Percentiles rank a stretch among this genome's conserved stretches.
These are phyloP conservation scores for Cystofilobasidium capitatum DNA, from an alignment of 768 basidiomycete species.

Conservation along the genomic window DNA sequence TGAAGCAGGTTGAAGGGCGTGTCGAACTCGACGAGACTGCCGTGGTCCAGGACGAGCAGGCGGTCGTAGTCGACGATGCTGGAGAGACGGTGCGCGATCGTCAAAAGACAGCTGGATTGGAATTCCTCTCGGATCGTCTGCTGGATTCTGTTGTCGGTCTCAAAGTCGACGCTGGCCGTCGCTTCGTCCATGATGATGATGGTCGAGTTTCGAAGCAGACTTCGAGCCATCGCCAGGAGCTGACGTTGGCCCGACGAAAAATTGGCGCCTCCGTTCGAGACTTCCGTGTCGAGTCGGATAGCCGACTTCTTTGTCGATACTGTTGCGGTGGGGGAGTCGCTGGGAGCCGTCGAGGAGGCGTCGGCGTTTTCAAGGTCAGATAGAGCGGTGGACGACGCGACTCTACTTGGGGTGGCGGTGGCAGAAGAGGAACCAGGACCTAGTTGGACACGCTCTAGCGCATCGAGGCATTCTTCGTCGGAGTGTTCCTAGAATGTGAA, in stretches of 20 bases:
- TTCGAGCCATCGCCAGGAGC: constrained; percentile 35
- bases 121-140: constrained; percentile 37
- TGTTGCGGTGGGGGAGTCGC: constrained; percentile 5
- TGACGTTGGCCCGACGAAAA: constrained; percentile 90
- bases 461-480: constrained; percentile 70
- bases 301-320: not conserved
- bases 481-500: constrained; percentile 55
- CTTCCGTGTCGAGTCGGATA: constrained; percentile 41
- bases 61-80: constrained; percentile 40
- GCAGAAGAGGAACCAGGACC: not conserved
- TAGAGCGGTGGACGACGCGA: constrained; percentile 10
- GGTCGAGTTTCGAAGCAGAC: constrained; percentile 25
- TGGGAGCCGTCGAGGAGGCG: not conserved
- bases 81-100: constrained; percentile 36
- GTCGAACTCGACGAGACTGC: constrained; percentile 38
- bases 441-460: constrained; percentile 69
- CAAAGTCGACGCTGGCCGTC: constrained; percentile 38
- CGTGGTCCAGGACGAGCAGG: constrained; percentile 38
- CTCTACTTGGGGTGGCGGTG: constrained; percentile 7
- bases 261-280: constrained; percentile 77
- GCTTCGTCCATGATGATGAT: constrained; percentile 30
- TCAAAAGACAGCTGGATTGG: constrained; percentile 37
- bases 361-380: constrained; percentile 5
- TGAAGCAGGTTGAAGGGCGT: constrained; percentile 33
- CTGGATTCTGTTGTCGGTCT: constrained; percentile 39